Conservation (phyloP, 306 rosid genomes). For the Fragaria iinumae region DNA sequence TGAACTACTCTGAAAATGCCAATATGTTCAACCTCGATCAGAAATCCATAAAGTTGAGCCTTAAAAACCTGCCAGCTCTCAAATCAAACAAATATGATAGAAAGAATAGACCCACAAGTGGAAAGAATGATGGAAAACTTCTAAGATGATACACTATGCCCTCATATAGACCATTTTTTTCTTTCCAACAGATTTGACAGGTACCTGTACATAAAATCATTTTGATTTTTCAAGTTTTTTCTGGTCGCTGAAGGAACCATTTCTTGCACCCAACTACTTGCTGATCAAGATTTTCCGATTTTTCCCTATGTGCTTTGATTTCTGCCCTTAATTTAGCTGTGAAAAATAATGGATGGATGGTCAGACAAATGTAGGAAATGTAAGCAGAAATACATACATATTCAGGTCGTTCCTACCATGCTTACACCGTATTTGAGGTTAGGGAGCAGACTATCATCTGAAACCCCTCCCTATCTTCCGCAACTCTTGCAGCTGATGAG, state of each 20-base stretch:
- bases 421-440: slow-evolving; percentile 28
- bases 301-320: slow-evolving; percentile 1
- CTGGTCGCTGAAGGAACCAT: slow-evolving; percentile 18
- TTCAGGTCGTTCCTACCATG: not conserved
- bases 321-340: slow-evolving; percentile 33
- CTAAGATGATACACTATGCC: not conserved
- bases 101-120: not conserved
- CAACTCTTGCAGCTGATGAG: slow-evolving; percentile 54
- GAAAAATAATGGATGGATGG: slow-evolving; percentile 11
- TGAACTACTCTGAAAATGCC: slow-evolving; percentile 5
- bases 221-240: slow-evolving; percentile 20
- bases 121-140: slow-evolving; percentile 3
- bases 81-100: not conserved
- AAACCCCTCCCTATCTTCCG: slow-evolving; percentile 43
- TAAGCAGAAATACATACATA: not conserved
- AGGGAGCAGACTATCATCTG: slow-evolving; percentile 38
- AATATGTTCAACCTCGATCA: slow-evolving; percentile 12
- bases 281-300: not conserved
- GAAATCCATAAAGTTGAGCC: not conserved
- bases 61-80: not conserved
- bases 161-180: not conserved
- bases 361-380: slow-evolving; percentile 10
- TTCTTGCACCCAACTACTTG: slow-evolving; percentile 7
- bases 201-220: slow-evolving; percentile 20
- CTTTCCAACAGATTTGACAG: not conserved